A percentile compares a stretch with the other conserved stretches of the same genome.
phyloP scores from a whole-genome alignment of 179 eudicot genomes.

The Vitellaria paradoxa region DNA sequence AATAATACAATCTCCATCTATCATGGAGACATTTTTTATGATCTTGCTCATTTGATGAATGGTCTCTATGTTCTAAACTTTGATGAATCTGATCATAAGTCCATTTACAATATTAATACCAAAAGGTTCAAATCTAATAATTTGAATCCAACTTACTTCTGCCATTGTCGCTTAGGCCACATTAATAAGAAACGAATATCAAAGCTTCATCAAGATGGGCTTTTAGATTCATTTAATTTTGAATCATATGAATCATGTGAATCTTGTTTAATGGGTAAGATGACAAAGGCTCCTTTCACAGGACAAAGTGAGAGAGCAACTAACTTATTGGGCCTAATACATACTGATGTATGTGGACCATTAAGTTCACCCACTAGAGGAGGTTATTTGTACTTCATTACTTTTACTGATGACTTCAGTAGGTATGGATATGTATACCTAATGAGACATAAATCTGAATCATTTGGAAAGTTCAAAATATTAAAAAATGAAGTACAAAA shows the following conservation, averaged over 20 bases:
- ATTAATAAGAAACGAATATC: neutral
- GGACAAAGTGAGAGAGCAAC: neutral
- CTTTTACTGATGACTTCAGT: neutral
- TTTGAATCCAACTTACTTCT: neutral
- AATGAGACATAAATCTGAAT: neutral
- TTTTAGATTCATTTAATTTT: slow-evolving; percentile 1
- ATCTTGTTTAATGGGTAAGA: slow-evolving; percentile 4
- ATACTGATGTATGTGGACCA: neutral
- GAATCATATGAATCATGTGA: neutral
- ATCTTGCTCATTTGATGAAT: neutral
- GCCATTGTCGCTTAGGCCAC: slow-evolving; percentile 7
- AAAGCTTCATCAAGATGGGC: neutral
- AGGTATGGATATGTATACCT: neutral
- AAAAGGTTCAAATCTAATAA: neutral
- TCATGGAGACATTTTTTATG: neutral
- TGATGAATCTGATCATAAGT: neutral
- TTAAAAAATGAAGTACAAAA: neutral
- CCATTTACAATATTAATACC: neutral
- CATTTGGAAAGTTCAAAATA: neutral
- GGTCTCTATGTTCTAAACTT: slow-evolving; percentile 1
- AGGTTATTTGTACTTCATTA: neutral
- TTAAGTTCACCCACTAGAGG: neutral
- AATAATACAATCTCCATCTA: neutral
- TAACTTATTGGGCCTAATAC: neutral
- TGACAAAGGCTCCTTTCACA: neutral